phyloP scores from a whole-genome alignment of 257 asterid species.

The Solanum habrochaites region DNA sequence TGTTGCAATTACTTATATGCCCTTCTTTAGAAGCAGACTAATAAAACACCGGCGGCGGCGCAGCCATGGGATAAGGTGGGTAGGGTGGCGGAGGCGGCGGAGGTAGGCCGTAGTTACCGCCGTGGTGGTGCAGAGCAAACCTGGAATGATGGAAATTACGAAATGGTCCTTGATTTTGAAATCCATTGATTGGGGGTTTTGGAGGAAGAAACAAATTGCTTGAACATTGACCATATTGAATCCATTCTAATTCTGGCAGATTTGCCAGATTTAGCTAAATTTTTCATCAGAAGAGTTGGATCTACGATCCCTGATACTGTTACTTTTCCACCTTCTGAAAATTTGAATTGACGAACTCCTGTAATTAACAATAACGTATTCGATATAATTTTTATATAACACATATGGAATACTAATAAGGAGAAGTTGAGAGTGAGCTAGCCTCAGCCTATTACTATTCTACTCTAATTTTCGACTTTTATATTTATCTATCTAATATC shows the following conservation, averaged over 20 bases:
- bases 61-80: not conserved
- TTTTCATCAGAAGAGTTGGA: not conserved
- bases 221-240: slow-evolving; percentile 2
- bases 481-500: no score
- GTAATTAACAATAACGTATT: not conserved
- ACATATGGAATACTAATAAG: not conserved
- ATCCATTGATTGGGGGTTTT: not conserved
- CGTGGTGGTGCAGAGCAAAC: not conserved
- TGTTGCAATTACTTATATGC: not conserved
- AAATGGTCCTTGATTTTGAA: not conserved
- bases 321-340: not conserved
- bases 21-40: not conserved
- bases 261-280: not conserved
- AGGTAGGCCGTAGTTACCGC: not conserved
- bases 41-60: not conserved
- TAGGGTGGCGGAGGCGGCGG: not conserved
- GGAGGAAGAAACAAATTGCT: not conserved
- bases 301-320: not conserved
- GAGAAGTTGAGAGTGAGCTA: not conserved
- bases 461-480: not conserved
- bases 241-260: not conserved
- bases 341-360: not conserved
- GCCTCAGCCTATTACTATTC: not conserved
- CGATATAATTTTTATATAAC: not conserved
- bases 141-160: not conserved